Conservation (phyloP, 371 early-diverging fungal species). For the Amoeboradix gromovi region DNA sequence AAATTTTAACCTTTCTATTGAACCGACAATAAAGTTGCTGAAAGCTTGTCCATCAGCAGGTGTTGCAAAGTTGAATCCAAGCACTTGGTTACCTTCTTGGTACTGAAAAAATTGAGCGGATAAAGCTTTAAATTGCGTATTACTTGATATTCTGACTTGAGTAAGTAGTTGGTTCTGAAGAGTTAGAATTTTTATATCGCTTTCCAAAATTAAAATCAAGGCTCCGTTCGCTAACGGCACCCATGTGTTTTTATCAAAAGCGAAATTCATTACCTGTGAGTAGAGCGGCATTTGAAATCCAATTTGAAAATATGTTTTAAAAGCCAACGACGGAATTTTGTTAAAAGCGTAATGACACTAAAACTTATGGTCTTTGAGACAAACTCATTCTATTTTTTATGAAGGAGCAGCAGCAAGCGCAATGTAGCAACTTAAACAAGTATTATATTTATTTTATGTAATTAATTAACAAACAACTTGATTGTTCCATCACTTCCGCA, state of each 20-base stretch:
- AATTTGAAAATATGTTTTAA: no score
- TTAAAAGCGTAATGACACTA: no score
- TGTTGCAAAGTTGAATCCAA: background rate
- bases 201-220: background rate
- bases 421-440: no score
- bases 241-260: background rate
- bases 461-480: conserved; percentile 8
- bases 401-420: no score
- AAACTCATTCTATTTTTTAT: no score
- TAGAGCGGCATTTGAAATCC: background rate
- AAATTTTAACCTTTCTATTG: background rate
- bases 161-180: background rate
- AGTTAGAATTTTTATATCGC: background rate
- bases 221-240: background rate
- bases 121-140: background rate
- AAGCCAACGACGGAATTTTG: no score
- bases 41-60: background rate
- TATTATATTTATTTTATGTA: background rate
- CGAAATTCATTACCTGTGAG: background rate
- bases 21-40: background rate
- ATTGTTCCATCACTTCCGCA: conserved; percentile 15
- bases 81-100: background rate
- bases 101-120: background rate
- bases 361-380: no score
- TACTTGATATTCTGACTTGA: background rate